Percentiles rank a stretch among this genome's conserved stretches.
Conservation (phyloP, 176 grass and related monocot species). For the Oryza meyeriana region DNA sequence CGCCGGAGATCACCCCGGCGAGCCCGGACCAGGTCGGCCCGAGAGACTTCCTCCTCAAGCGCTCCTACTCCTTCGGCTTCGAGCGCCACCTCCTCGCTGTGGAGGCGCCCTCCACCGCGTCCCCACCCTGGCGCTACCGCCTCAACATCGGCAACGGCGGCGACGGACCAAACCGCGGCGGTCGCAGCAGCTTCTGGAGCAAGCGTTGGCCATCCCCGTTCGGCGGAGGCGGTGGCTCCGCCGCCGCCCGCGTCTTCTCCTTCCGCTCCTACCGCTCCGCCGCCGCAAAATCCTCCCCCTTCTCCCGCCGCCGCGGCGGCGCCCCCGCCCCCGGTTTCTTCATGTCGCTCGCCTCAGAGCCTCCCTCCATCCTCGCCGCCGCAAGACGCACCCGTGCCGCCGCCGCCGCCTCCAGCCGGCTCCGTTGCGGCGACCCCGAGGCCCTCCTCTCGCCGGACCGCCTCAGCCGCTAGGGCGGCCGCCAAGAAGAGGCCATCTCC, state of each 20-base stretch:
- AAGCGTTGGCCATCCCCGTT: constrained; percentile 93
- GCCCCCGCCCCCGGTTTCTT: constrained; percentile 32
- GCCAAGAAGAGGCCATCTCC: too few relatives aligned
- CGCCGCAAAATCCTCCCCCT: constrained; percentile 55
- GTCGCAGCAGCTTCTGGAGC: constrained; percentile 76
- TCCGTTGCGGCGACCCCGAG: constrained; percentile 92
- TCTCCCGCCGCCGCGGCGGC: constrained; percentile 46
- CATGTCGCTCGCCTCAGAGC: constrained; percentile 56
- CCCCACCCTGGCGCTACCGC: constrained; percentile 67
- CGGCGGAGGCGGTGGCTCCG: constrained; percentile 33
- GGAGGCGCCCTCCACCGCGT: constrained; percentile 60
- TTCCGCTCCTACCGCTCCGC: constrained; percentile 61
- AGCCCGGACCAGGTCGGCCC: constrained; percentile 38
- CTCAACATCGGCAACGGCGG: constrained; percentile 15
- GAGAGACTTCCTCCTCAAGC: constrained; percentile 71
- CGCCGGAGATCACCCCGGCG: constrained; percentile 47
- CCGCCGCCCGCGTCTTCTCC: constrained; percentile 70
- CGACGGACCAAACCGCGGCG: neutral
- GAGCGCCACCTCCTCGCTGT: constrained; percentile 56
- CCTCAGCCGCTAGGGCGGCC: constrained; percentile 39
- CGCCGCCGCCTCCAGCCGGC: constrained; percentile 53
- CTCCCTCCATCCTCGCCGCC: constrained; percentile 39
- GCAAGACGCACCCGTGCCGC: constrained; percentile 36
- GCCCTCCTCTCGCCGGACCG: constrained; percentile 92
- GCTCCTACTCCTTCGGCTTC: constrained; percentile 88